Evolutionary conservation across 805 yeast genomes (phyloP).

Genomic region (Debaryomyces hansenii): DNA sequence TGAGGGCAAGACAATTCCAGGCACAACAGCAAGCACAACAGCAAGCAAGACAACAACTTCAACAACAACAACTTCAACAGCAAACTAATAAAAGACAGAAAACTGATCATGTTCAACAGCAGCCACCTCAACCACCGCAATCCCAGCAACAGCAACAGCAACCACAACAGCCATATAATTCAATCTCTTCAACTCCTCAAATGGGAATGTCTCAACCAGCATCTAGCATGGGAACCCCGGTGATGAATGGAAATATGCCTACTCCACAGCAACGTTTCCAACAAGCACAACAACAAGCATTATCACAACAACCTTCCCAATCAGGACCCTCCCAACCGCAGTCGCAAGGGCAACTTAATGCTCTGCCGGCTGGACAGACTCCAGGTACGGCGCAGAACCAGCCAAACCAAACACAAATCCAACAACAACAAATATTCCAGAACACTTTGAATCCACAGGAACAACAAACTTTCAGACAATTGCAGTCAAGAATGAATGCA

Average conservation of each 20-base stretch:
- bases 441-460: conserved; percentile 40
- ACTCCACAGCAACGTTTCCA: conserved; percentile 9
- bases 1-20: conserved; percentile 15
- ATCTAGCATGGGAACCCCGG: conserved; percentile 15
- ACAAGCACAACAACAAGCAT: conserved; percentile 9
- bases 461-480: conserved; percentile 40
- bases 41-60: conserved; percentile 9
- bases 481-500: conserved; percentile 39
- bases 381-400: conserved; percentile 14
- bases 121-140: neutral
- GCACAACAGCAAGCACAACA: conserved; percentile 9
- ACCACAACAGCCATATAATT: conserved; percentile 10
- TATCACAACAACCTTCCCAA: conserved; percentile 7
- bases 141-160: conserved; percentile 12
- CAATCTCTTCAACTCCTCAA: conserved; percentile 10
- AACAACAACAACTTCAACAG: conserved; percentile 14
- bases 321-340: conserved; percentile 18
- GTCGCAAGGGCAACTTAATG: conserved; percentile 21
- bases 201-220: conserved; percentile 12
- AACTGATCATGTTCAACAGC: conserved; percentile 12
- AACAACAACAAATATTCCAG: conserved; percentile 48
- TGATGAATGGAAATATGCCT: conserved; percentile 14
- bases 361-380: conserved; percentile 9
- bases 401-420: conserved; percentile 26
- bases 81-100: conserved; percentile 18